Conservation (phyloP, 1,284 basidiomycete genomes). For the Fomitiporia mediterranea region DNA sequence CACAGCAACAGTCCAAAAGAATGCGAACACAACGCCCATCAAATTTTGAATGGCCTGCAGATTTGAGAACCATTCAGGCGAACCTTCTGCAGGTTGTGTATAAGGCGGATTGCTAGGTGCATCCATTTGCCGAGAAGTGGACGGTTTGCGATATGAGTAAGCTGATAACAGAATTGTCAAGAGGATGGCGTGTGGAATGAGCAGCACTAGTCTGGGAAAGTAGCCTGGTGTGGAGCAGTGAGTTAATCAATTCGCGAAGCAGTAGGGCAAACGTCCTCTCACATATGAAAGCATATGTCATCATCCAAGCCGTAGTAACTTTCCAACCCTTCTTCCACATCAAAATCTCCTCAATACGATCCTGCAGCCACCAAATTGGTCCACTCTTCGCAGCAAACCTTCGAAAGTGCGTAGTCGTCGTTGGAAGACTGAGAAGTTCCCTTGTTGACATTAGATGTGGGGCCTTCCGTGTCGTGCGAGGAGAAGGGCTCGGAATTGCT, state of each 20-base stretch:
- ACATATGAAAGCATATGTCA: constrained; percentile 68
- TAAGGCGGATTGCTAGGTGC: constrained; percentile 34
- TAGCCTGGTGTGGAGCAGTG: constrained; percentile 41
- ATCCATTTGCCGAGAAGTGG: constrained; percentile 23
- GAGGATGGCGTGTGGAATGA: constrained; percentile 56
- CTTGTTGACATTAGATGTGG: constrained; percentile 39
- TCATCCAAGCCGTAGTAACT: constrained; percentile 62
- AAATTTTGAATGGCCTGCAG: constrained; percentile 77
- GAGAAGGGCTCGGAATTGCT: constrained; percentile 23
- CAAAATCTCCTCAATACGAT: constrained; percentile 68
- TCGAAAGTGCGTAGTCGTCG: constrained; percentile 68
- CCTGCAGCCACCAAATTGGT: constrained; percentile 74
- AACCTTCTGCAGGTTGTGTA: constrained; percentile 45
- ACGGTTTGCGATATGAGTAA: constrained; percentile 38
- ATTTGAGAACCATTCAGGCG: constrained; percentile 71
- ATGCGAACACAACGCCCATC: constrained; percentile 65
- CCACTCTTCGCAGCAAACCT: constrained; percentile 64
- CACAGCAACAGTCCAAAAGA: constrained; percentile 1
- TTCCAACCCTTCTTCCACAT: constrained; percentile 69
- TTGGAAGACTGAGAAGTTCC: constrained; percentile 67
- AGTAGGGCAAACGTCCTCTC: too few relatives aligned
- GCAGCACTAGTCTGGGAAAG: constrained; percentile 58
- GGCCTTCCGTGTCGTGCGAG: constrained; percentile 26
- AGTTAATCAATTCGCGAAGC: too few relatives aligned
- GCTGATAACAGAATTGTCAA: constrained; percentile 54